Evolutionary conservation across 2,329 filamentous ascomycete genomes (phyloP), one percentile per base, ranked within the genome.

Genomic region (Calcarisporium arbuscula): DNA sequence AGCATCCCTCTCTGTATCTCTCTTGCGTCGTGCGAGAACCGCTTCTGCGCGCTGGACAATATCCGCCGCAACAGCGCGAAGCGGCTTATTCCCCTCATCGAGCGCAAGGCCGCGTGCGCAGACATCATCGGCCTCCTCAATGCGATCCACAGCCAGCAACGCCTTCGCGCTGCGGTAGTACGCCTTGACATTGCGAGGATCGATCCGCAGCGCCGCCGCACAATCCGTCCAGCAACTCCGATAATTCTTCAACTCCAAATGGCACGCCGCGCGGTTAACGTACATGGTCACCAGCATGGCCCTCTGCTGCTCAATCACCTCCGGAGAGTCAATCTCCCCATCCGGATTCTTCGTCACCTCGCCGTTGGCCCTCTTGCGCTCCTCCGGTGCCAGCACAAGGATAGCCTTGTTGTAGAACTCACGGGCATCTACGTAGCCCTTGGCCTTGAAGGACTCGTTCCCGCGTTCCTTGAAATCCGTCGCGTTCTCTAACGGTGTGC

Each of bases 321-420:
- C 80, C 33, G 77, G 73, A 2, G 46, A 46, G 34, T 60, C 58
- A 5, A 45, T 39, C 27, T 41, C 52, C 27, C 51, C 54, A 14
- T 56, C 56, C 6, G 47, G 47, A 22, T 50, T 46, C 39, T 35
- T 46, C 3, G 53, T 61, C 19, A 45, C 32, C 41, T 60, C 56
- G 8, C 59, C 68, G 40, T 35, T 56, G 36, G 63, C 61, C 18
- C 75, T 65, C 44, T 72, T 72, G 36, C 62, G 58, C 53, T 85
- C 74, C 57, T 84, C 81, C 6, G 65, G 65, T 9, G 72, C 68
- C 14, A 95, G 62, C 6, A 94, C 75, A 9, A 76, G 66, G 34
- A 95, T 70, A n/a, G 82, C 89, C 64, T 94, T 92, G 19, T 74
- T 77, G 58, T 98, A 98, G 58, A 89, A 95, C 58, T 95, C 88